A percentile compares a stretch with the other conserved stretches of the same genome.
These are phyloP conservation scores for Acer saccharum DNA, from an alignment of 345 rosid genomes.

Conservation along the genomic window DNA sequence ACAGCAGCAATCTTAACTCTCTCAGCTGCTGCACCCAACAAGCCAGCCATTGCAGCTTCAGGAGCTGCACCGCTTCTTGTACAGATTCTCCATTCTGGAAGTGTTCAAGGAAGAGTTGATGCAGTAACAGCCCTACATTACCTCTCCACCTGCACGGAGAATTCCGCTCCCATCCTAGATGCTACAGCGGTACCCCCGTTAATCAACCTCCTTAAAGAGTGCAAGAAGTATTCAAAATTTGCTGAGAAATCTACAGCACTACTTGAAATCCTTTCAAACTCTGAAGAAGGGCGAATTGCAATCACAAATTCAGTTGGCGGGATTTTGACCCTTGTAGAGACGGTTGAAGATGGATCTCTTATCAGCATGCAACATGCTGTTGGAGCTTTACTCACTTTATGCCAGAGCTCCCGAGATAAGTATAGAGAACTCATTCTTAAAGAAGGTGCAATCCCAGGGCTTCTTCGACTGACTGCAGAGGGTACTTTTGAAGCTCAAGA, in stretches of 20 bases:
- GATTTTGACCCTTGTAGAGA: slow-evolving; percentile 70
- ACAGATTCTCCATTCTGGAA: slow-evolving; percentile 71
- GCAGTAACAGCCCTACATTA: slow-evolving; percentile 77
- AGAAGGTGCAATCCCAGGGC: slow-evolving; percentile 84
- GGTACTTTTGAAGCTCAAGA: slow-evolving; percentile 67
- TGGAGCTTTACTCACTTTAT: slow-evolving; percentile 60
- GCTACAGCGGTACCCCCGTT: slow-evolving; percentile 67
- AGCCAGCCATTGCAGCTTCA: slow-evolving; percentile 54
- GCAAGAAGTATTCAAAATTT: slow-evolving; percentile 75
- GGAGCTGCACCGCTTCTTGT: slow-evolving; percentile 69
- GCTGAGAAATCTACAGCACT: slow-evolving; percentile 70
- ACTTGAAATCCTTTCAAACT: slow-evolving; percentile 60
- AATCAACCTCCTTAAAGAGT: slow-evolving; percentile 66
- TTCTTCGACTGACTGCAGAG: slow-evolving; percentile 64
- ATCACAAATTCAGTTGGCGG: slow-evolving; percentile 55
- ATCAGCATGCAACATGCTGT: slow-evolving; percentile 64
- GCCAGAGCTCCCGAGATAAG: slow-evolving; percentile 57
- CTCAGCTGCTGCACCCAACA: slow-evolving; percentile 73
- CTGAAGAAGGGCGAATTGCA: slow-evolving; percentile 69
- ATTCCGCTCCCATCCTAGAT: slow-evolving; percentile 44
- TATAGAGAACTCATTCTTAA: slow-evolving; percentile 66
- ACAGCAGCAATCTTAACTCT: slow-evolving; percentile 79
- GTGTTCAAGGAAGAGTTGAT: slow-evolving; percentile 76
- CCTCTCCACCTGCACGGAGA: slow-evolving; percentile 57
- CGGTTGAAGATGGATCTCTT: slow-evolving; percentile 76